A percentile compares a stretch with the other conserved stretches of the same genome.
Evolutionary conservation across 2,329 filamentous ascomycete genomes (phyloP).

Genomic region (Pseudogymnoascus sp.): DNA sequence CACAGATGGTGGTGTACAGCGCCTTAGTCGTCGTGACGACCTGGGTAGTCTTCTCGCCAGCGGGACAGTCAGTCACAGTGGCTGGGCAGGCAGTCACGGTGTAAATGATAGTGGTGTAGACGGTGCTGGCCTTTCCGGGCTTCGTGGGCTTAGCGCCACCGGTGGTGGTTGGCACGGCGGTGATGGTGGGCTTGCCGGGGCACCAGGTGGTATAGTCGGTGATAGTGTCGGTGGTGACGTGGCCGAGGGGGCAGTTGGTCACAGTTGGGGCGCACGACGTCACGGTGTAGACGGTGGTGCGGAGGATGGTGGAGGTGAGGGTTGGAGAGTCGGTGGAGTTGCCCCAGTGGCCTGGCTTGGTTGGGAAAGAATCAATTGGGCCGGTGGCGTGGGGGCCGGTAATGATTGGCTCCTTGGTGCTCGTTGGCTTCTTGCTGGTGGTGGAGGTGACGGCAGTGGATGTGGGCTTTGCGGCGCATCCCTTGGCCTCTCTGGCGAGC

Average conservation of each 20-base stretch:
- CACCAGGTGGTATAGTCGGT: slow-evolving; percentile 22
- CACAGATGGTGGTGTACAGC: slow-evolving; percentile 38
- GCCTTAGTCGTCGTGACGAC: slow-evolving; percentile 33
- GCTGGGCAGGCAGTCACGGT: slow-evolving; percentile 23
- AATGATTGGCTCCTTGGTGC: neutral
- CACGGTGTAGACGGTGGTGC: slow-evolving; percentile 22
- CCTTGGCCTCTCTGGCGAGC: neutral
- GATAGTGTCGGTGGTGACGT: slow-evolving; percentile 22
- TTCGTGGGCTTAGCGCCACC: neutral
- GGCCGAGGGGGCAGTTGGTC: slow-evolving; percentile 24
- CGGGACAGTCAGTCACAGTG: slow-evolving; percentile 33
- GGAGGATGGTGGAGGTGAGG: slow-evolving; percentile 21
- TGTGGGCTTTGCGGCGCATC: neutral
- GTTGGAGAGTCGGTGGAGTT: neutral
- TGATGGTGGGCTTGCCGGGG: slow-evolving; percentile 14
- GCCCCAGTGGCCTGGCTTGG: neutral
- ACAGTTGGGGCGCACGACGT: slow-evolving; percentile 24
- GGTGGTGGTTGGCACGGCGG: slow-evolving; percentile 8
- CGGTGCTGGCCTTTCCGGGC: slow-evolving; percentile 10
- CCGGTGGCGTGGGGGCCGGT: neutral
- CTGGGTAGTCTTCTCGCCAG: slow-evolving; percentile 18
- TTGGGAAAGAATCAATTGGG: neutral
- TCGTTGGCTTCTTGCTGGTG: neutral
- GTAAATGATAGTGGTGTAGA: slow-evolving; percentile 13
- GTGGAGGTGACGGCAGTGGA: neutral